These are phyloP conservation scores for Phalaenopsis equestris DNA, from an alignment of 106 monocot genomes.

Conservation along the genomic window DNA sequence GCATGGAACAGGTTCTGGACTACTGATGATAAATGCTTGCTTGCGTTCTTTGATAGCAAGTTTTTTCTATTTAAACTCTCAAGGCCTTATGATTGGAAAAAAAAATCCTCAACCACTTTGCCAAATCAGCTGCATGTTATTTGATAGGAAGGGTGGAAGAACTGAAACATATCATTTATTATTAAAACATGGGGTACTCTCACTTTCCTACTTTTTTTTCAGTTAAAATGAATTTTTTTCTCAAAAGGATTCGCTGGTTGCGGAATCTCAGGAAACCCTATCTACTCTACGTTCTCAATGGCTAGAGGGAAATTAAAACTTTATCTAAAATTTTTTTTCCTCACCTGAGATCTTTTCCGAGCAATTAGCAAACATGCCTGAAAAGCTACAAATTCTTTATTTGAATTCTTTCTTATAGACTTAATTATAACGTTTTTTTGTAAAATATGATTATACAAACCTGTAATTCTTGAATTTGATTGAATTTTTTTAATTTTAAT, in stretches of 20 bases:
- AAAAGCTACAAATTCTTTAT: constrained; percentile 1
- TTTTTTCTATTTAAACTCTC: too few relatives aligned
- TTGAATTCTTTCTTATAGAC: not conserved
- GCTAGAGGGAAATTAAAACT: not conserved
- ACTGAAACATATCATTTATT: too few relatives aligned
- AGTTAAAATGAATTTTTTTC: not conserved
- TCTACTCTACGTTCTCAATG: not conserved
- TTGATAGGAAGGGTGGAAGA: too few relatives aligned
- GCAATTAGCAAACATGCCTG: not conserved
- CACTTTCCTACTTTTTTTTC: too few relatives aligned
- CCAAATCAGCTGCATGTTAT: too few relatives aligned
- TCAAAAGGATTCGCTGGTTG: not conserved
- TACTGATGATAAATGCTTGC: too few relatives aligned
- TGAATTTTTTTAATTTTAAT: not conserved
- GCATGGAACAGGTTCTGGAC: not conserved
- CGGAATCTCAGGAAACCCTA: not conserved
- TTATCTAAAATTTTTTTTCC: not conserved
- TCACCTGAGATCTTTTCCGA: not conserved
- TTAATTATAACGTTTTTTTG: not conserved
- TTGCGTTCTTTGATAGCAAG: too few relatives aligned
- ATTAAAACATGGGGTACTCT: too few relatives aligned
- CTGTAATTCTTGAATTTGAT: not conserved
- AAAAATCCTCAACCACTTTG: too few relatives aligned
- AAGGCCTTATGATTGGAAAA: too few relatives aligned
- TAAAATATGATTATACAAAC: not conserved